Evolutionary conservation across 495 filamentous ascomycete species (phyloP).

Genomic region (Ramalina peruviana): DNA sequence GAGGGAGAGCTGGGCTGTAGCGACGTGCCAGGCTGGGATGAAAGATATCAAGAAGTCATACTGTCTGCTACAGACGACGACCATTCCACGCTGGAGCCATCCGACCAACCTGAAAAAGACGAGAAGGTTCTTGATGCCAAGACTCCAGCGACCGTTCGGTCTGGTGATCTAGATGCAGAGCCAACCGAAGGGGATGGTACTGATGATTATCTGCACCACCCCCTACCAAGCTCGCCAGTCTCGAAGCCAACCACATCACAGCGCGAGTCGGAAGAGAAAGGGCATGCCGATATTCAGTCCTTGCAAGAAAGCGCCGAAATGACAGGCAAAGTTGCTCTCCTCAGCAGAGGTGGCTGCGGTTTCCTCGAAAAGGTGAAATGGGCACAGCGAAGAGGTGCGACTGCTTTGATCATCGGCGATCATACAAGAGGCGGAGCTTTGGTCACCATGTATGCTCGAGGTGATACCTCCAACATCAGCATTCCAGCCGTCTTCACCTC

Average conservation of each 20-base stretch:
- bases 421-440: conserved; percentile 71
- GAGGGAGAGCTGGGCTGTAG: conserved; percentile 94
- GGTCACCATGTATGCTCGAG: conserved; percentile 92
- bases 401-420: conserved; percentile 88
- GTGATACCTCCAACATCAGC: conserved; percentile 85
- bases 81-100: conserved; percentile 3
- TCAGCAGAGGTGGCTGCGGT: conserved; percentile 87
- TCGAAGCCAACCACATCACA: conserved; percentile 26
- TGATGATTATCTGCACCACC: conserved; percentile 77
- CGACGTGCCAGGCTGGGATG: conserved; percentile 87
- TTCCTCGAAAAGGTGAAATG: conserved; percentile 96
- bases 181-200: conserved; percentile 61
- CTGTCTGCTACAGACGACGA: neutral
- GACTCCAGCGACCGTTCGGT: neutral
- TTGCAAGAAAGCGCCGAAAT: conserved; percentile 93
- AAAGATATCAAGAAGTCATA: conserved; percentile 9
- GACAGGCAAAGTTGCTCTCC: conserved; percentile 74
- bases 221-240: conserved; percentile 35
- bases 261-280: conserved; percentile 27
- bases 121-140: neutral
- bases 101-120: neutral
- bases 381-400: conserved; percentile 78
- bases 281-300: conserved; percentile 87
- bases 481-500: conserved; percentile 94
- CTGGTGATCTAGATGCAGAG: conserved; percentile 2